Percentiles rank a stretch among this genome's conserved stretches.
These are phyloP conservation scores for Scheffersomyces quercinus DNA, from an alignment of 1,139 yeast genomes.

Conservation along the genomic window DNA sequence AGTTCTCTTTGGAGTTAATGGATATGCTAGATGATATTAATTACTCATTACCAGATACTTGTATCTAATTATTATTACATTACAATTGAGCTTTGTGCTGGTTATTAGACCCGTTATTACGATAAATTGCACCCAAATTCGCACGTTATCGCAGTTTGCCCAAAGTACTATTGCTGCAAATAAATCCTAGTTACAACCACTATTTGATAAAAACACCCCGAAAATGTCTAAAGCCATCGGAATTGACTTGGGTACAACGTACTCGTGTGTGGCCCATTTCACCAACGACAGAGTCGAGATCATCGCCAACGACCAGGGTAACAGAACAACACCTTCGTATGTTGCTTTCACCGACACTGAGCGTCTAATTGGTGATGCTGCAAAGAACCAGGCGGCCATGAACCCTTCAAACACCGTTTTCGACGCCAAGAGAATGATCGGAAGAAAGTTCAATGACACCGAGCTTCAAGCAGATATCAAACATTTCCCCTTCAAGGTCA, in stretches of 20 bases:
- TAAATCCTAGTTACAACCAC: too few relatives aligned
- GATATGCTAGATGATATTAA: too few relatives aligned
- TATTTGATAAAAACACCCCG: background rate
- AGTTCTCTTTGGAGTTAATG: too few relatives aligned
- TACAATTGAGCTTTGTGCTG: too few relatives aligned
- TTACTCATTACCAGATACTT: too few relatives aligned
- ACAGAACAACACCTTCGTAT: conserved; percentile 37
- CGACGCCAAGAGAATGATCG: conserved; percentile 38
- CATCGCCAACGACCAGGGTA: conserved; percentile 55
- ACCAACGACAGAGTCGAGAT: conserved; percentile 20
- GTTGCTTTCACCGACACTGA: conserved; percentile 31
- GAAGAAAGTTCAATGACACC: conserved; percentile 45
- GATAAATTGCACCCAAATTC: too few relatives aligned
- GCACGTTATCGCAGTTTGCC: too few relatives aligned
- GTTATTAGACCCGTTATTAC: too few relatives aligned
- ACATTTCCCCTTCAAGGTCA: conserved; percentile 46
- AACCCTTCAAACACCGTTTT: conserved; percentile 31
- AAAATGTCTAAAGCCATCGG: conserved; percentile 23
- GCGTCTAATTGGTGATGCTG: conserved; percentile 32
- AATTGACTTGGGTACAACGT: conserved; percentile 31
- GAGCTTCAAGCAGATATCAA: conserved; percentile 46
- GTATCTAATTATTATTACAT: too few relatives aligned
- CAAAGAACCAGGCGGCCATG: conserved; percentile 33
- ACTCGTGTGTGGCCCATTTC: conserved; percentile 28
- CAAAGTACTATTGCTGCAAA: too few relatives aligned